Evolutionary conservation across 192 early-diverging fungal species (phyloP).

Genomic region (Phycomyces nitens): DNA sequence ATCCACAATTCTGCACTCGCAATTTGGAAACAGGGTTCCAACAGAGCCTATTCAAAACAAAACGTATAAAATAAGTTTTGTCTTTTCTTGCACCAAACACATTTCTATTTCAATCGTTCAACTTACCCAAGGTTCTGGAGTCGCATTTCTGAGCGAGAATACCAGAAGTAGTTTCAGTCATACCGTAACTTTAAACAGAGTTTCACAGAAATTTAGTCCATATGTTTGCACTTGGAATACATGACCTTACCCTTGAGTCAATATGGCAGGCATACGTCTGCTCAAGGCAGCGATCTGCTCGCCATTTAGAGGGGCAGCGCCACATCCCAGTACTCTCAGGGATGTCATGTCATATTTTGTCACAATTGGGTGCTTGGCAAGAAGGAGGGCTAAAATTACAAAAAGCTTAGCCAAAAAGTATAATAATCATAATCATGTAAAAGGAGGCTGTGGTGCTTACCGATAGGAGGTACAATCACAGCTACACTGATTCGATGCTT

Average conservation of each 20-base stretch:
- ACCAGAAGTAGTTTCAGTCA: constrained; percentile 54
- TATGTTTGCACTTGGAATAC: constrained; percentile 5
- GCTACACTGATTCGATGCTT: constrained; percentile 66
- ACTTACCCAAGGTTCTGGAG: constrained; percentile 7
- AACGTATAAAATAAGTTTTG: neutral
- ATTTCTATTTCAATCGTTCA: neutral
- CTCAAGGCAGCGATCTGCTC: constrained; percentile 59
- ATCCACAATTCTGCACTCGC: constrained; percentile 41
- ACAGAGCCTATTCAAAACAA: constrained; percentile 25
- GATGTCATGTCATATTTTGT: constrained; percentile 71
- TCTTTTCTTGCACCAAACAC: neutral
- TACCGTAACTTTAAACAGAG: constrained; percentile 37
- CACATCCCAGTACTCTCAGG: constrained; percentile 59
- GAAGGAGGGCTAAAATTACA: constrained; percentile 43
- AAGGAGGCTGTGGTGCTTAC: constrained; percentile 9
- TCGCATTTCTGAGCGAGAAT: constrained; percentile 14
- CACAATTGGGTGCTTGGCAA: constrained; percentile 75
- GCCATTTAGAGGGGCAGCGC: constrained; percentile 76
- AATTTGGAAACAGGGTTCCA: constrained; percentile 39
- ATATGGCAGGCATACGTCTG: constrained; percentile 36
- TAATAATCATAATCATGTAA: constrained; percentile 13
- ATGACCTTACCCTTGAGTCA: constrained; percentile 46
- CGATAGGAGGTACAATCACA: constrained; percentile 60
- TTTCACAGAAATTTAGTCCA: constrained; percentile 5
- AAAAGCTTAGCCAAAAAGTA: too few species aligned